These are phyloP conservation scores for Fraxinus dipetala DNA, from an alignment of 305 asterid genomes.

Conservation along the genomic window DNA sequence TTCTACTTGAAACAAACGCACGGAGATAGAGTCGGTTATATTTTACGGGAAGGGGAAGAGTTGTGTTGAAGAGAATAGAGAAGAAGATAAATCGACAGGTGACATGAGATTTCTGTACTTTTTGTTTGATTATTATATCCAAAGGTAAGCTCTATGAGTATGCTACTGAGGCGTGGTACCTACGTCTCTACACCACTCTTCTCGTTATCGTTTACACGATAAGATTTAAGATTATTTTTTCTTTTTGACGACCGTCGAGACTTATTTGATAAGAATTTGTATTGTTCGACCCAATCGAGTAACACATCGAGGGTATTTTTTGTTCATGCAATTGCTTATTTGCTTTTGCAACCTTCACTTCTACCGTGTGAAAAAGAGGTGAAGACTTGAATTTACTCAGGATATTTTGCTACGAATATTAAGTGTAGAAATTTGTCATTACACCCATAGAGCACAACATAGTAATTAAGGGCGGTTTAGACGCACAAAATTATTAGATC, in stretches of 20 bases:
- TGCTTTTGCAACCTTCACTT: not conserved
- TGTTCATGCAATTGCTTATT: not conserved
- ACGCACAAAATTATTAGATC: not conserved
- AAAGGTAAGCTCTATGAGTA: not conserved
- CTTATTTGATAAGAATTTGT: not conserved
- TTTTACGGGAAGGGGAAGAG: no score
- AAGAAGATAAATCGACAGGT: not conserved
- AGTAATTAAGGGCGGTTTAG: not conserved
- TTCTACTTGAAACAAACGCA: no score
- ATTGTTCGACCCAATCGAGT: not conserved
- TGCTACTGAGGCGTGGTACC: not conserved
- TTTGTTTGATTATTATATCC: not conserved
- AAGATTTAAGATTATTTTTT: not conserved
- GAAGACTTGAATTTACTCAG: not conserved
- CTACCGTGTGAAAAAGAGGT: not conserved
- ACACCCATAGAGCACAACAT: not conserved
- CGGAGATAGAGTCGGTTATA: no score
- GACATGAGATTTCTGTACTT: not conserved
- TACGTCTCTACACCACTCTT: not conserved
- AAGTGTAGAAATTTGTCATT: not conserved
- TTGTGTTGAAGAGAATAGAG: not conserved
- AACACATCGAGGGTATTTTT: not conserved
- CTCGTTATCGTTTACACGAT: not conserved
- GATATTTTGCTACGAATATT: not conserved
- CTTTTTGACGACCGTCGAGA: not conserved